Evolutionary conservation across 2,329 filamentous ascomycete species (phyloP).

Genomic region (Penicillium brevicompactum): DNA sequence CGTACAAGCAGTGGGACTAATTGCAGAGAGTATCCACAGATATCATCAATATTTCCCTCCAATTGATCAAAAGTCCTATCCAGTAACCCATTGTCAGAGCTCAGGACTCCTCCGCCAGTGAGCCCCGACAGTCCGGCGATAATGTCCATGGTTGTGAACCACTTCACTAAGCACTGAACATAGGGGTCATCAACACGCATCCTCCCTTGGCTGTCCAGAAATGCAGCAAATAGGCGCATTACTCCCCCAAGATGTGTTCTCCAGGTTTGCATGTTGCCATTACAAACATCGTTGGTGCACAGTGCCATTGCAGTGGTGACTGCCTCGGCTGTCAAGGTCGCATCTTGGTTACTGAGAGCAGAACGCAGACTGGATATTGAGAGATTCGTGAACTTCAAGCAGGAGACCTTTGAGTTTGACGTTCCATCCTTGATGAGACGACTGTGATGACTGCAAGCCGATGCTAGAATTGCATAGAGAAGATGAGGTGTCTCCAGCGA

Average conservation of each 20-base stretch:
- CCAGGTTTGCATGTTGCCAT: slow-evolving; percentile 32
- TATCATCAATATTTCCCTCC: slow-evolving; percentile 25
- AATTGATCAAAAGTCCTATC: slow-evolving; percentile 1
- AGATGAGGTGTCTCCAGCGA: slow-evolving; percentile 30
- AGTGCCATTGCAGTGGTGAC: slow-evolving; percentile 32
- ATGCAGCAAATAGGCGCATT: slow-evolving; percentile 22
- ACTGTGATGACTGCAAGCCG: slow-evolving; percentile 31
- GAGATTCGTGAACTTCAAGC: slow-evolving; percentile 30
- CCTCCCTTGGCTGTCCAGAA: slow-evolving; percentile 16
- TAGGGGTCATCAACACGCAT: slow-evolving; percentile 16
- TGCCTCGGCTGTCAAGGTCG: slow-evolving; percentile 24
- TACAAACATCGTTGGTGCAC: slow-evolving; percentile 38
- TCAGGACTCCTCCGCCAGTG: slow-evolving; percentile 3
- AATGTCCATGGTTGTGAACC: slow-evolving; percentile 33
- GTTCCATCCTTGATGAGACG: slow-evolving; percentile 24
- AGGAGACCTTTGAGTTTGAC: slow-evolving; percentile 13
- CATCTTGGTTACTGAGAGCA: slow-evolving; percentile 15
- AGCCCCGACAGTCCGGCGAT: slow-evolving; percentile 29
- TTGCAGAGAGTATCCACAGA: slow-evolving; percentile 33
- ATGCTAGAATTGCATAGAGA: slow-evolving; percentile 31
- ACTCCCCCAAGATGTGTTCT: slow-evolving; percentile 30
- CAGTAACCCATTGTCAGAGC: slow-evolving; percentile 14
- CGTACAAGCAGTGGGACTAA: slow-evolving; percentile 28
- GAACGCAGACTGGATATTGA: slow-evolving; percentile 28
- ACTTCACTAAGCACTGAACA: slow-evolving; percentile 29